Evolutionary conservation across 352 stramenopile species (phyloP).

Genomic region (Pythium chondricola): DNA sequence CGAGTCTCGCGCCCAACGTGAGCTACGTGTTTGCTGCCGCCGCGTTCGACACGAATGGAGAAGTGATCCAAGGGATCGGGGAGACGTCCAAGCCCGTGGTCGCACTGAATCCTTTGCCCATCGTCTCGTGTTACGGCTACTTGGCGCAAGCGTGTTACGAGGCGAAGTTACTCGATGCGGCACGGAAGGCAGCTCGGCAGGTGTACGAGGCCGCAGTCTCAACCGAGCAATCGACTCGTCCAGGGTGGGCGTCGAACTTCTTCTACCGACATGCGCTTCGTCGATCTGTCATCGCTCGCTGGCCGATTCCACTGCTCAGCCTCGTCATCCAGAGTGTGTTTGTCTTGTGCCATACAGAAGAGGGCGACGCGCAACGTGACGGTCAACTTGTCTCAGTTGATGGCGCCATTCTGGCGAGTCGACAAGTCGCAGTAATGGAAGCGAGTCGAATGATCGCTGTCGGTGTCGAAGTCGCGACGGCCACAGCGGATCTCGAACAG

Average conservation of each 20-base stretch:
- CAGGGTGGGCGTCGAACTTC: conserved; percentile 45
- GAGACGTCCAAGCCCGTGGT: conserved; percentile 54
- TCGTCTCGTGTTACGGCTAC: conserved; percentile 66
- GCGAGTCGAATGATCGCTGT: conserved; percentile 42
- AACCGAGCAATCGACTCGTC: conserved; percentile 14
- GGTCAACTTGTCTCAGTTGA: conserved; percentile 22
- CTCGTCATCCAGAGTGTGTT: conserved; percentile 41
- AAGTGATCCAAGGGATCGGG: conserved; percentile 65
- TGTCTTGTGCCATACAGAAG: conserved; percentile 48
- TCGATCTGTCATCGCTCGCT: conserved; percentile 31
- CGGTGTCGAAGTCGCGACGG: conserved; percentile 52
- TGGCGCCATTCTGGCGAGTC: conserved; percentile 14
- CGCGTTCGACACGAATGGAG: conserved; percentile 55
- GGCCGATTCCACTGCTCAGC: conserved; percentile 47
- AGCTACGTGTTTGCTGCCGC: conserved; percentile 82
- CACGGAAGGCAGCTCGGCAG: conserved; percentile 31
- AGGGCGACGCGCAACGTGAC: conserved; percentile 35
- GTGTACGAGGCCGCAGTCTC: conserved; percentile 51
- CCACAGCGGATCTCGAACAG: conserved; percentile 39
- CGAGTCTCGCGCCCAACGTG: conserved; percentile 52
- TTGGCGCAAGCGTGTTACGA: conserved; percentile 49
- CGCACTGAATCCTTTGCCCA: conserved; percentile 55
- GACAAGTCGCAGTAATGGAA: conserved; percentile 42
- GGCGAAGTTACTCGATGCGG: conserved; percentile 19
- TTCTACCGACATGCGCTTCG: conserved; percentile 62